phyloP scores from a whole-genome alignment of 2,329 filamentous ascomycete genomes.

The Didymella arachidicola region DNA sequence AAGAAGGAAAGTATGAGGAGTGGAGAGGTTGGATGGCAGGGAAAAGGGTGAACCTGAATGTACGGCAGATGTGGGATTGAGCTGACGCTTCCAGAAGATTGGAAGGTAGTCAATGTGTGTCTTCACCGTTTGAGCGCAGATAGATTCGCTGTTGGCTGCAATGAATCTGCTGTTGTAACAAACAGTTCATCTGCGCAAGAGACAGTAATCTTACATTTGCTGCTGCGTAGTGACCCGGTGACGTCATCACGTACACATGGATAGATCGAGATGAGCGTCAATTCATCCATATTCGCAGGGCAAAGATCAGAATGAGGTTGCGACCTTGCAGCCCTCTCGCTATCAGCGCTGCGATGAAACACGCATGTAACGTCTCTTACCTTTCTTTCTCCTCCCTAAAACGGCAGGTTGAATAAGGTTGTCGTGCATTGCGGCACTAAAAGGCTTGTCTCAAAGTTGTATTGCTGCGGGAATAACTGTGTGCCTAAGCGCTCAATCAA shows the following conservation, averaged over 20 bases:
- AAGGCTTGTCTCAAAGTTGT: constrained; percentile 40
- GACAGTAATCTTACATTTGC: not conserved
- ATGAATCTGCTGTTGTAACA: no score
- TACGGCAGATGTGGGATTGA: constrained; percentile 79
- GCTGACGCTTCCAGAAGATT: not conserved
- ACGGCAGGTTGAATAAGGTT: constrained; percentile 39
- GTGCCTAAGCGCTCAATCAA: constrained; percentile 1
- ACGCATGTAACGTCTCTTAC: not conserved
- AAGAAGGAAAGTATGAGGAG: constrained; percentile 60
- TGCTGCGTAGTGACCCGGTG: not conserved
- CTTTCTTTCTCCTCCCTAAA: constrained; percentile 5
- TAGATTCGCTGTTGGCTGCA: no score
- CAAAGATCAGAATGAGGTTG: not conserved
- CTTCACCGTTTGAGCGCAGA: no score
- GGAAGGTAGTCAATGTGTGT: not conserved
- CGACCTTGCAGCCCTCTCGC: no score
- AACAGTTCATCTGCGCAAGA: no score
- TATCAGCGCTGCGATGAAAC: not conserved
- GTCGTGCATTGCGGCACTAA: constrained; percentile 43
- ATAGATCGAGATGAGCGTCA: not conserved
- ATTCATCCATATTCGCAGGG: no score
- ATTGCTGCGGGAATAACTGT: constrained; percentile 12
- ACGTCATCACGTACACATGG: not conserved
- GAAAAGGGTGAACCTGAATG: constrained; percentile 91
- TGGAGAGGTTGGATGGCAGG: constrained; percentile 89